A percentile compares a stretch with the other conserved stretches of the same genome.
These are phyloP conservation scores for Globisporangium orthogonon DNA, from an alignment of 352 stramenopile species.

Conservation along the genomic window DNA sequence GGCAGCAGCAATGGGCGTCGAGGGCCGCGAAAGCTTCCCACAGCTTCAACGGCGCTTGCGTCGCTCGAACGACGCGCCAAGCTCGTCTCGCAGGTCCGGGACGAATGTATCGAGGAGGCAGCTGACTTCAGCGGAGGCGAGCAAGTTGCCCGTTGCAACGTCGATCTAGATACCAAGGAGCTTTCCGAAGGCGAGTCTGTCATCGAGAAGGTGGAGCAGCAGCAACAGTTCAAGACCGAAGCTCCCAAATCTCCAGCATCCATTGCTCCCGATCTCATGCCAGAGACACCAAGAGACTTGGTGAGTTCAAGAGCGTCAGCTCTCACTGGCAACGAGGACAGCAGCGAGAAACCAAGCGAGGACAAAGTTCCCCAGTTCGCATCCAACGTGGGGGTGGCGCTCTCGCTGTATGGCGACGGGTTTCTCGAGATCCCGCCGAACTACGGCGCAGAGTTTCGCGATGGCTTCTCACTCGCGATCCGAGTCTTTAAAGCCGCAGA, in stretches of 20 bases:
- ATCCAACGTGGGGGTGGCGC: conserved; percentile 11
- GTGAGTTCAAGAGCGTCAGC: not conserved
- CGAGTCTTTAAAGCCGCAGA: conserved; percentile 44
- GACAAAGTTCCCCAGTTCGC: not conserved
- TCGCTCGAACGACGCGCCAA: not conserved
- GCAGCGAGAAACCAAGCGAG: not conserved
- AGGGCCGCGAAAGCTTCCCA: not conserved
- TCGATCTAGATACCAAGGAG: not conserved
- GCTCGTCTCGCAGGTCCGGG: not conserved
- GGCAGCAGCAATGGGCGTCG: too few species aligned
- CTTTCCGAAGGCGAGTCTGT: not conserved
- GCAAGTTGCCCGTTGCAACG: not conserved
- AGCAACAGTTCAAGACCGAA: too few species aligned
- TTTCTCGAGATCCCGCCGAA: conserved; percentile 33
- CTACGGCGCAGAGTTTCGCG: conserved; percentile 7
- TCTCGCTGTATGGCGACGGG: conserved; percentile 46
- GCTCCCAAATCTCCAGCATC: not conserved
- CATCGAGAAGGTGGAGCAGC: not conserved
- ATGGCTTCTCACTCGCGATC: conserved; percentile 29
- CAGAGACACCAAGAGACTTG: not conserved
- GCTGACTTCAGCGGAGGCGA: not conserved
- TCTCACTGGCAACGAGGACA: not conserved
- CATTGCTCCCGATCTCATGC: not conserved
- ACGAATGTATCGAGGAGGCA: not conserved
- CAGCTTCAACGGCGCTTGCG: not conserved